These are phyloP conservation scores for Bacidia rubella DNA, from an alignment of 495 filamentous ascomycete species.

Conservation along the genomic window DNA sequence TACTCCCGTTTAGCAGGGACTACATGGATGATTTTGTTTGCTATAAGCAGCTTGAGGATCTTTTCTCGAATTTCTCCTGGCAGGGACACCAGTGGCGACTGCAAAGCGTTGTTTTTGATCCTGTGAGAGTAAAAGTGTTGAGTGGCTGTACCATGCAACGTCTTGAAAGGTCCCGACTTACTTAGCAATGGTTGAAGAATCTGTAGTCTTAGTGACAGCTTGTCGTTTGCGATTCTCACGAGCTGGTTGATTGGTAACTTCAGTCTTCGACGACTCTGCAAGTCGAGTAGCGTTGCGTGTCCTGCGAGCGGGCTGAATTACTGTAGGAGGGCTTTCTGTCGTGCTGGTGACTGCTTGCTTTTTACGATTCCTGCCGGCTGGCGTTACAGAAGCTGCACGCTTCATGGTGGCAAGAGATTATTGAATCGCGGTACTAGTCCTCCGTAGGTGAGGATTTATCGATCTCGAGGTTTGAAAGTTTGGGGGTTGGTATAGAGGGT, in stretches of 20 bases:
- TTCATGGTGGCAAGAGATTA: background rate
- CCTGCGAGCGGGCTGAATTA: too few relatives aligned
- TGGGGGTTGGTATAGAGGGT: too few relatives aligned
- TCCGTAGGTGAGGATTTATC: too few relatives aligned
- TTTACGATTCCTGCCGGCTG: too few relatives aligned
- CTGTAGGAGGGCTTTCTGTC: too few relatives aligned
- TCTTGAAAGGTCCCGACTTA: background rate
- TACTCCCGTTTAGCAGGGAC: too few relatives aligned
- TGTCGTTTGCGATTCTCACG: slow-evolving; percentile 6
- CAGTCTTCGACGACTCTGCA: too few relatives aligned
- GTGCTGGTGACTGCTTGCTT: too few relatives aligned
- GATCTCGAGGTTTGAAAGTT: too few relatives aligned
- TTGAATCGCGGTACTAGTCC: background rate
- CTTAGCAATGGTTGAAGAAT: background rate
- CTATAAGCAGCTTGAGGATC: slow-evolving; percentile 7
- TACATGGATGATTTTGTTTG: slow-evolving; percentile 8
- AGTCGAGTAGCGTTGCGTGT: too few relatives aligned
- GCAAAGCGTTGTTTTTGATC: slow-evolving; percentile 5
- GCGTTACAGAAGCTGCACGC: background rate
- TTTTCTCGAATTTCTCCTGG: slow-evolving; percentile 8
- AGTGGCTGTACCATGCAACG: too few relatives aligned
- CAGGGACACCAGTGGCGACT: slow-evolving; percentile 2
- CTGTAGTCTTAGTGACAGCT: slow-evolving; percentile 8
- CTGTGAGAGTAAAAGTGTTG: background rate
- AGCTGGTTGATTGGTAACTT: background rate